Conservation (phyloP, 768 basidiomycete genomes). For the Lyophyllum semitale region DNA sequence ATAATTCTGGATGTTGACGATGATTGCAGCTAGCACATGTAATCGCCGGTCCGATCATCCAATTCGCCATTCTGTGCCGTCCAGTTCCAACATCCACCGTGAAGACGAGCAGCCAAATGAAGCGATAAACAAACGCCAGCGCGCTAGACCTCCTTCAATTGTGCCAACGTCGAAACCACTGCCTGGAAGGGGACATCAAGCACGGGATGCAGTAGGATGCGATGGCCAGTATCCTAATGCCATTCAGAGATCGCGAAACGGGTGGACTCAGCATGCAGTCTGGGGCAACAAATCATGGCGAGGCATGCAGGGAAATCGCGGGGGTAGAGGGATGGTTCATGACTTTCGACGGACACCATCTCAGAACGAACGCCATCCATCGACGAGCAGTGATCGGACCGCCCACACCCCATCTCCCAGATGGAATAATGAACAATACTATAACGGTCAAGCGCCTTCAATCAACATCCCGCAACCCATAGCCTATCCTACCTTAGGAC, state of each 20-base stretch:
- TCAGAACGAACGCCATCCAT: background rate
- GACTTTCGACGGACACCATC: background rate
- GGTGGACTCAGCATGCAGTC: conserved; percentile 1
- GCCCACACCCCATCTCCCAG: background rate
- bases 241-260: background rate
- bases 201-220: background rate
- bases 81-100: conserved; percentile 1
- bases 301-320: background rate
- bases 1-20: background rate
- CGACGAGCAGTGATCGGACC: background rate
- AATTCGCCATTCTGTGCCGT: background rate
- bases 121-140: conserved; percentile 15
- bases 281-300: conserved; percentile 10
- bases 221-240: background rate
- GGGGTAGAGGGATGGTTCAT: background rate
- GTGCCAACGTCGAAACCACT: background rate
- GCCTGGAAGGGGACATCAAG: background rate
- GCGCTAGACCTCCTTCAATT: conserved; percentile 12
- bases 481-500: background rate
- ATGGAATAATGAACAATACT: background rate
- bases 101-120: conserved; percentile 24
- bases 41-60: background rate
- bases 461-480: background rate
- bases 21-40: background rate
- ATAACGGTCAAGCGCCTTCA: background rate